These are phyloP conservation scores for Fraxinus albicans DNA, from an alignment of 305 asterid species.

Conservation along the genomic window DNA sequence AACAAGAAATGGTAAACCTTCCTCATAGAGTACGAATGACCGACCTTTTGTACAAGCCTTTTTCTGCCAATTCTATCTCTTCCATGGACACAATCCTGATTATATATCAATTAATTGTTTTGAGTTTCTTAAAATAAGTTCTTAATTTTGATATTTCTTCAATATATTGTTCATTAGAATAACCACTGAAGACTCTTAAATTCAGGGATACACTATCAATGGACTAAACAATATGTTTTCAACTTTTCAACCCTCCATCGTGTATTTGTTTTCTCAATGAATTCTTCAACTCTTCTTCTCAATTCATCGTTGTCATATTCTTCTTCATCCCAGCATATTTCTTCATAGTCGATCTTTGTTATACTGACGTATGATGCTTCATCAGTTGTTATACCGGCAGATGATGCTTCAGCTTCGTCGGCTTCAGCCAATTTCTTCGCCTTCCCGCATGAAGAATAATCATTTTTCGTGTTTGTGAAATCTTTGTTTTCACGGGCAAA, in stretches of 20 bases:
- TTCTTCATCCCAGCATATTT: no score
- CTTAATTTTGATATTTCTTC: no score
- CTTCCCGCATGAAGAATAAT: background rate
- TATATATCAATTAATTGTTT: no score
- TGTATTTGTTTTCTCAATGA: slow-evolving; percentile 54
- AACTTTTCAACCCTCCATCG: slow-evolving; percentile 60
- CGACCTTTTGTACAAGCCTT: no score
- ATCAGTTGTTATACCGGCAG: background rate
- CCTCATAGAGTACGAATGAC: no score
- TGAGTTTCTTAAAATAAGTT: no score
- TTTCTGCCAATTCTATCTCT: no score
- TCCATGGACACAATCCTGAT: no score
- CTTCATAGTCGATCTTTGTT: no score
- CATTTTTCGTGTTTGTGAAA: background rate
- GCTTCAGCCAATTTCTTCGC: background rate
- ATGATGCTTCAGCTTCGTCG: background rate
- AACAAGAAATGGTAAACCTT: background rate
- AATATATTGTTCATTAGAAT: no score
- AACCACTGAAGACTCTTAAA: background rate
- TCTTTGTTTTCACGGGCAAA: background rate
- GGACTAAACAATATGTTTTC: slow-evolving; percentile 22
- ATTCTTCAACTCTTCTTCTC: slow-evolving; percentile 66
- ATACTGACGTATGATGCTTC: no score
- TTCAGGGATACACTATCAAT: background rate
- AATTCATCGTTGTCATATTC: slow-evolving; percentile 48